Percentiles rank a stretch among this genome's conserved stretches.
phyloP scores from a whole-genome alignment of 1,139 yeast genomes.

The Arxiozyma telluris region DNA sequence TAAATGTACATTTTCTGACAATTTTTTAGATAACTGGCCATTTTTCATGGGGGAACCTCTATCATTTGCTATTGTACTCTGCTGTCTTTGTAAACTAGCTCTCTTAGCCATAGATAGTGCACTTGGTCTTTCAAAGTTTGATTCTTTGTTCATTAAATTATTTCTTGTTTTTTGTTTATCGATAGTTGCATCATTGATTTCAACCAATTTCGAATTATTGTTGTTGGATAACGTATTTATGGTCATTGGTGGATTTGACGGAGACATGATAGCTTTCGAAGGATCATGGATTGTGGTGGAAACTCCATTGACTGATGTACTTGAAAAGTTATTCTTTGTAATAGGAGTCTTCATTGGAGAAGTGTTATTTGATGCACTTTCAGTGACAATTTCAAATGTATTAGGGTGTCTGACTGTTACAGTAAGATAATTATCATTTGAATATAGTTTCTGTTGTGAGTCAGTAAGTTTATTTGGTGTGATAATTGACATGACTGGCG shows the following conservation, averaged over 20 bases:
- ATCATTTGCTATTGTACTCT: slow-evolving; percentile 28
- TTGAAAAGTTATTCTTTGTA: background rate
- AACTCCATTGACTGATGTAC: background rate
- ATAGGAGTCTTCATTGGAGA: background rate
- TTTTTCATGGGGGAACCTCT: slow-evolving; percentile 28
- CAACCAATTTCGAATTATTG: background rate
- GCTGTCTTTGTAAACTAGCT: slow-evolving; percentile 15
- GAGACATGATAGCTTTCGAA: background rate
- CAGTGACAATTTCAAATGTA: background rate
- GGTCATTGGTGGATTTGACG: background rate
- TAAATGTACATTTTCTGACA: slow-evolving; percentile 17
- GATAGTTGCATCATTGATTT: background rate
- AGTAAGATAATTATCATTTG: background rate
- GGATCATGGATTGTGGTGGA: background rate
- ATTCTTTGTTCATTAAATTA: background rate
- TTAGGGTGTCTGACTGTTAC: background rate
- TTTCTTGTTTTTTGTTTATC: background rate
- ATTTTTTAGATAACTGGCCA: slow-evolving; percentile 13
- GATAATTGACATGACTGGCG: slow-evolving; percentile 20
- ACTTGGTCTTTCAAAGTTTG: background rate
- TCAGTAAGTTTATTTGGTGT: slow-evolving; percentile 28
- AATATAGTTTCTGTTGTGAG: slow-evolving; percentile 24
- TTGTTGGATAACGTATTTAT: background rate
- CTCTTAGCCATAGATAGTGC: slow-evolving; percentile 4
- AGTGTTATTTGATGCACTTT: background rate